phyloP scores from a whole-genome alignment of 2,329 filamentous ascomycete species.

The Fonsecaea monophora region DNA sequence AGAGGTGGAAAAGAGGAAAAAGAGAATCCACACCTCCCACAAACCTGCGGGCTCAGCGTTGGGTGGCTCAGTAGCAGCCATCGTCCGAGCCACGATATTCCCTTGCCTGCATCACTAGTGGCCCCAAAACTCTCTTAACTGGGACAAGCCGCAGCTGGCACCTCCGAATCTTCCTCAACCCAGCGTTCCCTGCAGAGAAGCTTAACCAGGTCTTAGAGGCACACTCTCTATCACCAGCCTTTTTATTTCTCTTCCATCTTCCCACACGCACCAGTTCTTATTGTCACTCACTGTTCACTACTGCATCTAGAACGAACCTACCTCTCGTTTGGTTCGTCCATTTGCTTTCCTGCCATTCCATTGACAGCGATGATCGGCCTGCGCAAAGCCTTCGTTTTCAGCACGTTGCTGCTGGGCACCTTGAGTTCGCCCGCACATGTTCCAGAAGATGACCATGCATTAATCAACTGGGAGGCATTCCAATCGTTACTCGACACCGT shows the following conservation, averaged over 20 bases:
- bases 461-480: slow-evolving; percentile 49
- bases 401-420: slow-evolving; percentile 35
- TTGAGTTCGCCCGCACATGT: slow-evolving; percentile 30
- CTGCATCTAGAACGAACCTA: slow-evolving; percentile 20
- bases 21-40: background rate
- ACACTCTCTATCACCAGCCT: slow-evolving; percentile 12
- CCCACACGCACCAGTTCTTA: slow-evolving; percentile 7
- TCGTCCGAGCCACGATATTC: slow-evolving; percentile 22
- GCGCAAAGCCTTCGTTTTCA: slow-evolving; percentile 35
- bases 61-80: slow-evolving; percentile 3
- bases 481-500: slow-evolving; percentile 63
- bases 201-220: background rate
- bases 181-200: background rate
- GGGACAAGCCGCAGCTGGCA: background rate
- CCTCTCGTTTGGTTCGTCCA: slow-evolving; percentile 26
- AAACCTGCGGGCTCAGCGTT: background rate
- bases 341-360: slow-evolving; percentile 10
- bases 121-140: slow-evolving; percentile 16
- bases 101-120: slow-evolving; percentile 10
- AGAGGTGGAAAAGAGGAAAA: slow-evolving; percentile 4
- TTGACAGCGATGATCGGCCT: slow-evolving; percentile 34
- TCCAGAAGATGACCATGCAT: slow-evolving; percentile 34
- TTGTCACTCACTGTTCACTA: slow-evolving; percentile 31
- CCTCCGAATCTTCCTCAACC: slow-evolving; percentile 9
- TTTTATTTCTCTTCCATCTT: slow-evolving; percentile 14